phyloP scores from a whole-genome alignment of 805 yeast species.

The Metschnikowia gelsemii region DNA sequence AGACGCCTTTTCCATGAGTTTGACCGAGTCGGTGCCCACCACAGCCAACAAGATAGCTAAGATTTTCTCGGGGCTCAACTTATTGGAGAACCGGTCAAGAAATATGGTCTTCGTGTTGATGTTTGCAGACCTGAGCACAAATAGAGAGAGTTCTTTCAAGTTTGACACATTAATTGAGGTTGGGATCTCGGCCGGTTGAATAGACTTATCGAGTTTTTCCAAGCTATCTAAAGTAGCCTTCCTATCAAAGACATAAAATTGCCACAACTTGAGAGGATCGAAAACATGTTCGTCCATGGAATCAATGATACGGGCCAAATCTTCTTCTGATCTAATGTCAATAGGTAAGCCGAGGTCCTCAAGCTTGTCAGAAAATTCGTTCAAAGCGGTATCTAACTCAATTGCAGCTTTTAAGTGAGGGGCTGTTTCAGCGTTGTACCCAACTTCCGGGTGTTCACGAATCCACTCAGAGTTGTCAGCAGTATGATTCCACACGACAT shows the following conservation, averaged over 20 bases:
- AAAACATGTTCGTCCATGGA: slow-evolving; percentile 70
- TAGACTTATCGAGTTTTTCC: slow-evolving; percentile 34
- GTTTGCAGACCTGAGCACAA: slow-evolving; percentile 44
- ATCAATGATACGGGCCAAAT: slow-evolving; percentile 59
- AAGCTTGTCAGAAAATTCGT: slow-evolving; percentile 63
- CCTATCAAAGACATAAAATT: slow-evolving; percentile 75
- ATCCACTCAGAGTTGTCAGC: slow-evolving; percentile 90
- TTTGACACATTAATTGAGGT: slow-evolving; percentile 36
- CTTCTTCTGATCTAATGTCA: slow-evolving; percentile 47
- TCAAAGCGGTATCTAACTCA: slow-evolving; percentile 70
- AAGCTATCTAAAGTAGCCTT: slow-evolving; percentile 39
- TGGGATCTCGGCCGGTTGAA: slow-evolving; percentile 44
- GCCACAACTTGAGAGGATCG: slow-evolving; percentile 74
- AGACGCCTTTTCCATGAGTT: slow-evolving; percentile 38
- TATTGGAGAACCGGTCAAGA: slow-evolving; percentile 52
- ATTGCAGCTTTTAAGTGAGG: slow-evolving; percentile 86
- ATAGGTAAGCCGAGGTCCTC: slow-evolving; percentile 61
- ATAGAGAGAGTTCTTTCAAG: slow-evolving; percentile 47
- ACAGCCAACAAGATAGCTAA: slow-evolving; percentile 47
- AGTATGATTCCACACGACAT: slow-evolving; percentile 92
- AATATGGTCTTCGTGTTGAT: slow-evolving; percentile 44
- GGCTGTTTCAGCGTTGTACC: slow-evolving; percentile 82
- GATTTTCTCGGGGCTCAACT: slow-evolving; percentile 50
- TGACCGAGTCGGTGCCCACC: slow-evolving; percentile 21
- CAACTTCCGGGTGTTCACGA: slow-evolving; percentile 82